Conservation (phyloP, 2,329 filamentous ascomycete genomes). For the Colletotrichum horii region DNA sequence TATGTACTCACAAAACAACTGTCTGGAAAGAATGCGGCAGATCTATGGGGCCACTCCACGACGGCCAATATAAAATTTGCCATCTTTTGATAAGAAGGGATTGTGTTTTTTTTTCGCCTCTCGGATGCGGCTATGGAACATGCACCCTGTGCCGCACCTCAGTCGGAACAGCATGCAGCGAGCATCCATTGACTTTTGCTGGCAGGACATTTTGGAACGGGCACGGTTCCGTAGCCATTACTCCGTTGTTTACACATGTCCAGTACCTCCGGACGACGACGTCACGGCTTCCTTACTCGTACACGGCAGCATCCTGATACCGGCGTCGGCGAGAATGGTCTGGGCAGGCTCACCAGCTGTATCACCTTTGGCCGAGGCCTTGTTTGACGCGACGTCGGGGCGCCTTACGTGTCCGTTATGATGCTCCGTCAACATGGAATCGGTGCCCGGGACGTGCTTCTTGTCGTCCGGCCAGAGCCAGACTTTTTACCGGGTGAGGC, state of each 20-base stretch:
- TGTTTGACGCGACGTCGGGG: background rate
- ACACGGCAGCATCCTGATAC: constrained; percentile 5
- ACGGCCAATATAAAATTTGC: constrained; percentile 11
- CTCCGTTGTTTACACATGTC: background rate
- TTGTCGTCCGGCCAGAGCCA: background rate
- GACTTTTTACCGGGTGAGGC: background rate
- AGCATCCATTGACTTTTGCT: constrained; percentile 2
- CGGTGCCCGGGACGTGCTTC: background rate
- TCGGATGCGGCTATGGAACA: background rate
- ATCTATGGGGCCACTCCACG: constrained; percentile 14
- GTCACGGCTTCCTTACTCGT: constrained; percentile 14
- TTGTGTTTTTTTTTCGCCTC: background rate
- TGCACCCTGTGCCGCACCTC: background rate
- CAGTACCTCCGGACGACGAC: background rate
- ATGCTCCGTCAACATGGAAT: background rate
- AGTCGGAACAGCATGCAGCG: background rate
- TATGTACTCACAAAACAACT: background rate
- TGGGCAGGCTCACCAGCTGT: background rate
- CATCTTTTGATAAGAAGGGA: constrained; percentile 8
- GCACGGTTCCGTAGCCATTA: background rate
- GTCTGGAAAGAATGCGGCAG: constrained; percentile 14
- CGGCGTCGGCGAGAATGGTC: background rate
- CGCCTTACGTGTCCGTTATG: background rate
- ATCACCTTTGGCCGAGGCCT: background rate
- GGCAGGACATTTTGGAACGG: background rate